Base-by-base conservation (phyloP, 306 rosid genomes). In the Prunus salicina region DNA sequence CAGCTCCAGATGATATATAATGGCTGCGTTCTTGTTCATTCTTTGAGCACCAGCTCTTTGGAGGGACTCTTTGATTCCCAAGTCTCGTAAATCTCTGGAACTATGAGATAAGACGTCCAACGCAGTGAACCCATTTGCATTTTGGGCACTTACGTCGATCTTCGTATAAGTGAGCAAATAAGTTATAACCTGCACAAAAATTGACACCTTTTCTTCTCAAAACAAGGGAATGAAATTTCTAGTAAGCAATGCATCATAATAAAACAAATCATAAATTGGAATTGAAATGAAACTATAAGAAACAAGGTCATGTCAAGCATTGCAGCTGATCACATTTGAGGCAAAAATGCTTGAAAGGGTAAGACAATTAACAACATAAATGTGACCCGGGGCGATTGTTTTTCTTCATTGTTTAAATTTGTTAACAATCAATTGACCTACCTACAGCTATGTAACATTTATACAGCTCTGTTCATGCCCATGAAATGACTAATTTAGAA, bases 141-240 rank as follows among this genome's bases (percentile, higher is more conserved):
- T 82, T 66, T 72, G 70, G 51, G 78, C 82, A 60, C 73, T 82
- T 14, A 82, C 79, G 34, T 82, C 78, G 6, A 77, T 55, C 66
- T 67, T 77, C n/a, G 85, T 77, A 30, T 50, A 12, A 28, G 50
- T 24, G 6, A 77, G 71, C 72, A 82, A 41, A 28, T 65, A 82
- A 8, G 77, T 76, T 66, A 72, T 12, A 28, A 66, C 66, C 85
- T 82, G 79, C 82, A 72, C 56, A 15, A 71, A 56, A 56, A 53
- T 19, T 20, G 27, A 19, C 60, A 6, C 56, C 15, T 50, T 71
- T 12, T 20, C 27, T 65, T 22, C 6, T 30, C 20, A 73, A 8
- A 24, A 5, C 8, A 19, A 25, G 9, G 19, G 5, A 32, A 46
- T 71, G 9, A 53, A 15, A 8, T 19, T 8, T n/a, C 34, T 3